A percentile compares a stretch with the other conserved stretches of the same genome.
Conservation (phyloP, 1,284 basidiomycete species). For the Gomphus bonarii region DNA sequence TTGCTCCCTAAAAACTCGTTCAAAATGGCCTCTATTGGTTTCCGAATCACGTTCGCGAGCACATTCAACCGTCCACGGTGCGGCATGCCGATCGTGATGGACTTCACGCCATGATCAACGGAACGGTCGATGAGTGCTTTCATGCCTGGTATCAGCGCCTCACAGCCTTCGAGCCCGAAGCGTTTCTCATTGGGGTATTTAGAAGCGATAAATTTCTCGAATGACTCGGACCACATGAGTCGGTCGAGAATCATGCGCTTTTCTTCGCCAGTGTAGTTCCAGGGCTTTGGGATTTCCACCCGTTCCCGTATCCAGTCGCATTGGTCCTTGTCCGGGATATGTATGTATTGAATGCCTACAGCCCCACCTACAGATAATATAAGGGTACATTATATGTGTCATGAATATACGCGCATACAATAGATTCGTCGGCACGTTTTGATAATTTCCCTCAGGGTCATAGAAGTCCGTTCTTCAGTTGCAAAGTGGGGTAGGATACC, state of each 20-base stretch:
- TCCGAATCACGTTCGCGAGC: conserved; percentile 96
- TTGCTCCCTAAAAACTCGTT: conserved; percentile 88
- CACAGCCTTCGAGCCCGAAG: conserved; percentile 98
- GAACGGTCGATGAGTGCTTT: conserved; percentile 98
- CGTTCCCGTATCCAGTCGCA: conserved; percentile 99
- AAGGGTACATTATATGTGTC: conserved; percentile 1
- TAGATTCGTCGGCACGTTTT: conserved; percentile 90
- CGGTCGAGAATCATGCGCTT: conserved; percentile 99
- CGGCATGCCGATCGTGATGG: conserved; percentile 98
- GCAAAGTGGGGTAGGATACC: conserved; percentile 96
- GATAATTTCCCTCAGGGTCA: conserved; percentile 91
- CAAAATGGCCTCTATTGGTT: conserved; percentile 96
- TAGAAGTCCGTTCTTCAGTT: conserved; percentile 72
- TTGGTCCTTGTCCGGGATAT: conserved; percentile 97
- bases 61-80: conserved; percentile 98
- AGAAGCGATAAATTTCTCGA: conserved; percentile 97
- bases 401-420: conserved; percentile 44
- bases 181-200: conserved; percentile 99
- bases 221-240: conserved; percentile 98
- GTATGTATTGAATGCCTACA: conserved; percentile 95
- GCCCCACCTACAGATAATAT: conserved; percentile 57
- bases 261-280: conserved; percentile 97
- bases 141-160: conserved; percentile 97
- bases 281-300: conserved; percentile 94
- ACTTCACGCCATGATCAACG: conserved; percentile 92